Conservation (phyloP, 2,329 filamentous ascomycete species). For the Diaporthe longicolla region DNA sequence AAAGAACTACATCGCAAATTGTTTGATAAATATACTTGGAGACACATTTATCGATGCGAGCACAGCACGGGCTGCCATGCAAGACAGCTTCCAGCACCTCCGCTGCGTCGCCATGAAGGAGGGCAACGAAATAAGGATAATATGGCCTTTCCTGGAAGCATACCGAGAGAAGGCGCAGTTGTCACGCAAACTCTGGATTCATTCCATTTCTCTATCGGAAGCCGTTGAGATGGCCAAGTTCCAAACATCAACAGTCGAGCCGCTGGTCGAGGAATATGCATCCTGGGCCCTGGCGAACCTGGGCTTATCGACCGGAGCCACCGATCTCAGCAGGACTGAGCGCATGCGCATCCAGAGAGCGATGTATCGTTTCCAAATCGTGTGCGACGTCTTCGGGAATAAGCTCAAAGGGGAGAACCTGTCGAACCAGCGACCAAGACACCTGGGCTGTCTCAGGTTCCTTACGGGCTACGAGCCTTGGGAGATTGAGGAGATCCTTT, state of each 20-base stretch:
- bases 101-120: slow-evolving; percentile 2
- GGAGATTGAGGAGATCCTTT: slow-evolving; percentile 21
- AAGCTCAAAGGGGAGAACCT: not conserved
- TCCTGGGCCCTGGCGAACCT: slow-evolving; percentile 12
- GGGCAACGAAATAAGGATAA: not conserved
- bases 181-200: not conserved
- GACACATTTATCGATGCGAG: slow-evolving; percentile 5
- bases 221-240: not conserved
- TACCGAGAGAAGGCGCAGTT: not conserved
- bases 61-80: slow-evolving; percentile 7
- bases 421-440: not conserved
- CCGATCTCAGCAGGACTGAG: not conserved
- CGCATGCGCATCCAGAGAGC: slow-evolving; percentile 13
- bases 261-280: slow-evolving; percentile 1
- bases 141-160: slow-evolving; percentile 13
- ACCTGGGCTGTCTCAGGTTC: slow-evolving; percentile 5
- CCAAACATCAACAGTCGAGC: slow-evolving; percentile 13
- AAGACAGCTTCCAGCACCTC: not conserved
- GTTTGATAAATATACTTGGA: not conserved
- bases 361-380: slow-evolving; percentile 19
- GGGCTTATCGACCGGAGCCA: not conserved
- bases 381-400: slow-evolving; percentile 14
- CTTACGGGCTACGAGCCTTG: slow-evolving; percentile 13
- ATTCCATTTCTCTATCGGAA: not conserved
- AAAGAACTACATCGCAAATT: slow-evolving; percentile 3